Evolutionary conservation across 1,284 basidiomycete genomes (phyloP).

Genomic region (Heterobasidion irregulare): DNA sequence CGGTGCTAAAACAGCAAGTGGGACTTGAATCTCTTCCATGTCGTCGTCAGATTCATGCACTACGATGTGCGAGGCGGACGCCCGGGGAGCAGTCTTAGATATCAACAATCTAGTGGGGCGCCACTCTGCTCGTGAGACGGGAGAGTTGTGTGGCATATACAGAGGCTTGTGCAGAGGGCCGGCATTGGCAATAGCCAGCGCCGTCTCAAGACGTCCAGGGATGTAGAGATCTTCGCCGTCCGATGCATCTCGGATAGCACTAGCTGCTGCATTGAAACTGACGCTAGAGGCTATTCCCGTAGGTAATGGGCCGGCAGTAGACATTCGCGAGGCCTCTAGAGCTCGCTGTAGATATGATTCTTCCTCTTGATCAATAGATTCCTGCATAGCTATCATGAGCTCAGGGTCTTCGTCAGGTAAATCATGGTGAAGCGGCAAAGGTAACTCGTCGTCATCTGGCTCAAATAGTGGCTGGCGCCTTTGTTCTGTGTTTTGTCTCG

Average conservation of each 20-base stretch:
- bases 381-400: conserved; percentile 50
- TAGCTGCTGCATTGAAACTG: conserved; percentile 6
- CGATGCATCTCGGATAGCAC: conserved; percentile 7
- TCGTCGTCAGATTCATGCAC: conserved; percentile 29
- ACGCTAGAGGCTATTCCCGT: conserved; percentile 10
- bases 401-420: conserved; percentile 35
- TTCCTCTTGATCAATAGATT: conserved; percentile 38
- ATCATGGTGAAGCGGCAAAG: conserved; percentile 2
- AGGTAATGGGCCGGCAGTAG: conserved; percentile 2
- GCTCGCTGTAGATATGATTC: conserved; percentile 21
- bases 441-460: conserved; percentile 39
- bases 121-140: background rate
- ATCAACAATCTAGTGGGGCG: background rate
- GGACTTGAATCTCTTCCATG: conserved; percentile 32
- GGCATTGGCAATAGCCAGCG: conserved; percentile 53
- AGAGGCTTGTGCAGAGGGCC: conserved; percentile 25
- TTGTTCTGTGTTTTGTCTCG: conserved; percentile 16
- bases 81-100: background rate
- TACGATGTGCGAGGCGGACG: background rate
- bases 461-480: conserved; percentile 45
- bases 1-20: background rate
- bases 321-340: conserved; percentile 20
- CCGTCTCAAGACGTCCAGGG: conserved; percentile 51
- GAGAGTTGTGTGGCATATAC: conserved; percentile 2
- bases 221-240: conserved; percentile 32